phyloP scores from a whole-genome alignment of 805 yeast species.

The Geotrichum ghanense region DNA sequence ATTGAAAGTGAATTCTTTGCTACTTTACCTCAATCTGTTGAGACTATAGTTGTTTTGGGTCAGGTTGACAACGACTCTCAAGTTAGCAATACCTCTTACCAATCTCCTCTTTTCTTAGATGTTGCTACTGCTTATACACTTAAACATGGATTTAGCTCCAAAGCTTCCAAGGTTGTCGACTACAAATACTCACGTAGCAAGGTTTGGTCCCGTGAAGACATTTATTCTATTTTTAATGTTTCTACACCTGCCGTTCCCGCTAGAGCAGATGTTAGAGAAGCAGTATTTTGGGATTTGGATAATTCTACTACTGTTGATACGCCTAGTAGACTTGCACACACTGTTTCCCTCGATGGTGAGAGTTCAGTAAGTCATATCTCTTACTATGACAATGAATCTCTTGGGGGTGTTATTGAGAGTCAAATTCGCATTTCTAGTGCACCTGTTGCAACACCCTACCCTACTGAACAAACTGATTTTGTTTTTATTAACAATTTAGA shows the following conservation, averaged over 20 bases:
- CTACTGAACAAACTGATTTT: conserved; percentile 50
- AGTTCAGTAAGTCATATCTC: conserved; percentile 45
- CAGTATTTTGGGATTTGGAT: conserved; percentile 60
- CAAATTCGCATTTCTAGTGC: conserved; percentile 37
- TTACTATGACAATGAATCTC: conserved; percentile 57
- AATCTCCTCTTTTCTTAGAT: conserved; percentile 51
- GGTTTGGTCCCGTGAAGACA: conserved; percentile 11
- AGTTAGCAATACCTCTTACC: conserved; percentile 23
- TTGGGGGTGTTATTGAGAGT: conserved; percentile 68
- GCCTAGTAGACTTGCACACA: conserved; percentile 55
- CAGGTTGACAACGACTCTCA: conserved; percentile 32
- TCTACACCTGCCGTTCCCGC: conserved; percentile 19
- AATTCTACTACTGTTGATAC: conserved; percentile 41
- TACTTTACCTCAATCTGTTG: conserved; percentile 46
- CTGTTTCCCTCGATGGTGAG: conserved; percentile 46
- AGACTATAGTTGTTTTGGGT: conserved; percentile 55
- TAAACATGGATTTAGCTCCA: conserved; percentile 18
- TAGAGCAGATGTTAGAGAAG: conserved; percentile 32
- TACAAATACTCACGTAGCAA: conserved; percentile 22
- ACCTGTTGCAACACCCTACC: conserved; percentile 16
- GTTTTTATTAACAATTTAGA: conserved; percentile 51
- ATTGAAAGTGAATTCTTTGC: conserved; percentile 47
- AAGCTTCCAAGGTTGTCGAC: conserved; percentile 21
- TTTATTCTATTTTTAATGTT: conserved; percentile 14
- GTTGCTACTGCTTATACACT: conserved; percentile 59